Evolutionary conservation across 306 rosid species (phyloP), one percentile per base, ranked within the genome.

Genomic region (Geum urbanum): DNA sequence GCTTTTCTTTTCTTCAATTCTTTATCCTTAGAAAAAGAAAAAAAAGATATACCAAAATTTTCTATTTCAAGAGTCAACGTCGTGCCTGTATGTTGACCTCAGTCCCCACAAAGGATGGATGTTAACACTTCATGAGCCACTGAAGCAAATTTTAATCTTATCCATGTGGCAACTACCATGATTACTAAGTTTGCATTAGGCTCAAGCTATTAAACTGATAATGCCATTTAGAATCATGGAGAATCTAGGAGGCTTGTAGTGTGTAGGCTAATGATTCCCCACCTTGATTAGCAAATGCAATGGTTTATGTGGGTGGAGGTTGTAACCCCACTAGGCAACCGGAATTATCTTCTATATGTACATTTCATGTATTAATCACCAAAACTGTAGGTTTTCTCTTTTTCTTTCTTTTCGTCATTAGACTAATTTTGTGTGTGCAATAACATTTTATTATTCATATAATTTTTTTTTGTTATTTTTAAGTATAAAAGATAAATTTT

Each of bases 281-380:
- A 20, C 15, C 46, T 47, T 65, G 41, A 18, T 15, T 59, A 44
- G 37, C 9, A 58, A 74, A 52, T 71, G 61, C 24, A 72, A 74
- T 70, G 70, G 66, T n/a, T 37, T 39, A 7, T 44, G 44, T 44
- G 14, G 45, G 71, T 12, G 56, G 56, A 65, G 67, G 67, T 39
- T 76, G 72, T 77, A 69, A n/a, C 19, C 84, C 84, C 80, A 76
- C 77, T 61, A 55, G 5, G 24, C 44, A 24, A 10, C 6, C 40
- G n/a, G 37, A 40, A 15, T 35, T 51, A 14, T 6, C 37, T 32
- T 27, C 10, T 27, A 22, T 22, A 45, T 62, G 67, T 22, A 11
- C 11, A 6, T 45, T 35, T 2, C 52, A 10, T 20, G 10, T 22
- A 16, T n/a, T 45, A 1, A 12, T 11, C 35, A 22, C 32, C 60